phyloP scores from a whole-genome alignment of 495 filamentous ascomycete species.

The Tetracladium marchalianum region DNA sequence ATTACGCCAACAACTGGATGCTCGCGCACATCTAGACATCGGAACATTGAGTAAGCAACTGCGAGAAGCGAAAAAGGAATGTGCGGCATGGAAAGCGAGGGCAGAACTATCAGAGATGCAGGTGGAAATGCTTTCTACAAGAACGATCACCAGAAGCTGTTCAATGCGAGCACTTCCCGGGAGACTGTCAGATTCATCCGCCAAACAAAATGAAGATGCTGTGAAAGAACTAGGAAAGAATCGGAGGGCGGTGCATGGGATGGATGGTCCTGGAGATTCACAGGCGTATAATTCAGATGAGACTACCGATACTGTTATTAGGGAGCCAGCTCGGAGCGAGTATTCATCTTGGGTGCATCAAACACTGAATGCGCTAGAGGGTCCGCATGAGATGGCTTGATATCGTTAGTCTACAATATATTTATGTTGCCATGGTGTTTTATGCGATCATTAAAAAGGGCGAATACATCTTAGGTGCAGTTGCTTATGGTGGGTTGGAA shows the following conservation, averaged over 20 bases:
- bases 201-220: neutral
- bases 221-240: neutral
- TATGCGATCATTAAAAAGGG: neutral
- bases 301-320: conserved; percentile 10
- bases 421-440: neutral
- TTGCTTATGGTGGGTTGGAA: no score
- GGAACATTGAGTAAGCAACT: conserved; percentile 34
- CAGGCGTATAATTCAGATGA: conserved; percentile 5
- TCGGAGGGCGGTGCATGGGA: conserved; percentile 3
- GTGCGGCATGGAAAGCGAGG: conserved; percentile 35
- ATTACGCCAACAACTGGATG: conserved; percentile 30
- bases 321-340: conserved; percentile 4
- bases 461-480: no score
- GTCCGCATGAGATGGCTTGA: neutral
- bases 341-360: conserved; percentile 4
- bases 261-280: conserved; percentile 9
- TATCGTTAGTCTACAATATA: neutral
- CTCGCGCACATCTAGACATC: conserved; percentile 26
- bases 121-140: conserved; percentile 23
- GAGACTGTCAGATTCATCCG: neutral
- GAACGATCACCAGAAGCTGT: neutral
- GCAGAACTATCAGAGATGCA: conserved; percentile 41
- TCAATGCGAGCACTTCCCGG: neutral
- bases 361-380: neutral
- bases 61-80: conserved; percentile 30